phyloP scores from a whole-genome alignment of 306 rosid genomes.

The Vicia faba region DNA sequence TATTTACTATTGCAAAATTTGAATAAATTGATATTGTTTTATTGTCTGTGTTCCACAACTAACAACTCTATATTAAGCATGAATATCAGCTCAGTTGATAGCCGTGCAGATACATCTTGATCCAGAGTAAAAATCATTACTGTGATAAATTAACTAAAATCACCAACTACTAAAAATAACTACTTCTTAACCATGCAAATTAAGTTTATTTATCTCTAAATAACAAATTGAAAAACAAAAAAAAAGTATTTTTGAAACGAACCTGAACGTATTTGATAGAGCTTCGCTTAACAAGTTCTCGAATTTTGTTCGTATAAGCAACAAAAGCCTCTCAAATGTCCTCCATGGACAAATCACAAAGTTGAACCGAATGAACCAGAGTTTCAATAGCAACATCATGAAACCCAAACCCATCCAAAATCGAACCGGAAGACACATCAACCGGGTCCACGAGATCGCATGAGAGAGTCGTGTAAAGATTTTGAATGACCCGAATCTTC shows the following conservation, averaged over 20 bases:
- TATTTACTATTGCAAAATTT: too few relatives aligned
- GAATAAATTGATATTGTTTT: too few relatives aligned
- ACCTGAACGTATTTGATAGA: constrained; percentile 81
- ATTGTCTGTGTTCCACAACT: too few relatives aligned
- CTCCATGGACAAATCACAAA: constrained; percentile 48
- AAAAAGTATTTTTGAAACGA: neutral
- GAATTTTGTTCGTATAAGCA: constrained; percentile 49
- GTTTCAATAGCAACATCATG: constrained; percentile 77
- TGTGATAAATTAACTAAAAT: neutral
- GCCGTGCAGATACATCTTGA: too few relatives aligned
- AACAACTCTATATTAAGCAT: too few relatives aligned
- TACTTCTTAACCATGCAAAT: neutral
- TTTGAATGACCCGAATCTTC: constrained; percentile 75
- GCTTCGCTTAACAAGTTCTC: constrained; percentile 38
- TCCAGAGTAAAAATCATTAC: too few relatives aligned
- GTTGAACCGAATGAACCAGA: constrained; percentile 66
- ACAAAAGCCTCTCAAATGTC: constrained; percentile 50
- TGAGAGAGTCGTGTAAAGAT: constrained; percentile 74
- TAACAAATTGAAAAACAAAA: neutral
- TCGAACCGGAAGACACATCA: constrained; percentile 32
- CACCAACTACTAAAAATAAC: neutral
- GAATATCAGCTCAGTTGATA: too few relatives aligned
- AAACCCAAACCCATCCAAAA: constrained; percentile 63
- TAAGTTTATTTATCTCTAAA: neutral
- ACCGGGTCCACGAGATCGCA: constrained; percentile 29